Base-by-base conservation (phyloP, 495 filamentous ascomycete species). In the Aspergillus avenaceus region DNA sequence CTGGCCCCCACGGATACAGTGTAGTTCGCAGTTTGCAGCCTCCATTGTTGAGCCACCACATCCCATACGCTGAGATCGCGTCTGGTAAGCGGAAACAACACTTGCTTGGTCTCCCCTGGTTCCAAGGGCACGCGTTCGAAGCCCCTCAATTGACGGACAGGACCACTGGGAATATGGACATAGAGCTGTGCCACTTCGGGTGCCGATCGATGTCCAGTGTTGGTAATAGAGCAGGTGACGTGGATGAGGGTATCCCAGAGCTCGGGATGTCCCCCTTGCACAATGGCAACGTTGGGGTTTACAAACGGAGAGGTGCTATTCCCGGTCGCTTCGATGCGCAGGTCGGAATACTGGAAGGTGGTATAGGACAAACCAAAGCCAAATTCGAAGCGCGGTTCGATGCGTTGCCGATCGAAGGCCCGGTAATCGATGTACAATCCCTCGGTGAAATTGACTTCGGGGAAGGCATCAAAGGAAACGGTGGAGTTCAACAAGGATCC, bases 361-460 rank as follows among this genome's bases (percentile, higher is more conserved):
- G 92, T 93, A 65, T 97, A 89, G 16, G 79, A 81, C 2, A 89
- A 67, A 1, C 86, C 86, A 47, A 80, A 88, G n/a, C 86, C 87
- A 52, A 89, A 90, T 54, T 85, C 82, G 52, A 79, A 90, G 8
- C 82, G 72, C 1, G 85, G 84, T 1, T 67, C 73, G 54, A 87
- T 78, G 48, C 84, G 80, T 42, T 77, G 58, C 55, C 84, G 85
- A 72, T 97, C 92, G 61, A 96, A 97, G 54, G 93, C 78, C 5
- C 92, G 86, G 63, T 97, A 96, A 62, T 97, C 92, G 59, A 95
- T 82, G 56, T 89, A 88, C 4, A 96, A 69, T 0, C 90, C 90
- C 55, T 97, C 89, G 6, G 72, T 73, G 55, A 96, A 93, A 57
- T 87, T 82, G 56, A 93, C 87, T 62, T 96, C 81, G 1, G 90